Conservation (phyloP, 2,329 filamentous ascomycete species). For the Myriosclerotinia curreyana region DNA sequence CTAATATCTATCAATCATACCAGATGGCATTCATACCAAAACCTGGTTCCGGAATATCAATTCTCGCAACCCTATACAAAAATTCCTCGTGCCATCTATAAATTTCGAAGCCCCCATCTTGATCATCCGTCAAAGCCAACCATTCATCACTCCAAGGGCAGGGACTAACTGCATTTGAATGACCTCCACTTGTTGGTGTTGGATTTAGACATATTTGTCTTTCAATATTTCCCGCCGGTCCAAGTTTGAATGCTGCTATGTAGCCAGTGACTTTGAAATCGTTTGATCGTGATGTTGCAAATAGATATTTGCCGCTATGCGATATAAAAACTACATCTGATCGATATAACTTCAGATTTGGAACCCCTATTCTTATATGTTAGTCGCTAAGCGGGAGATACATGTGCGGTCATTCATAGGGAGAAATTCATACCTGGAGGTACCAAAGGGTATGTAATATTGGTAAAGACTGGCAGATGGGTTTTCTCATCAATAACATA, state of each 20-base stretch:
- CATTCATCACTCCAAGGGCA: conserved; percentile 84
- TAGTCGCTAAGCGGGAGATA: neutral
- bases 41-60: conserved; percentile 79
- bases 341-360: conserved; percentile 62
- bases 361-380: conserved; percentile 27
- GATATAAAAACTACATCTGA: conserved; percentile 79
- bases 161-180: conserved; percentile 83
- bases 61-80: conserved; percentile 70
- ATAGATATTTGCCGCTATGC: conserved; percentile 69
- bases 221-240: conserved; percentile 67
- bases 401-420: conserved; percentile 39
- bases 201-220: conserved; percentile 76
- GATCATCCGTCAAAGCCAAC: conserved; percentile 85
- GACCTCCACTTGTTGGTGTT: conserved; percentile 81
- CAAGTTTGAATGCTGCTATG: conserved; percentile 74
- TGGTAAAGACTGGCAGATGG: conserved; percentile 74
- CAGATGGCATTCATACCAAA: conserved; percentile 97
- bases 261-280: conserved; percentile 74
- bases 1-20: conserved; percentile 62
- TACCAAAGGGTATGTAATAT: conserved; percentile 73
- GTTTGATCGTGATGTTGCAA: conserved; percentile 81
- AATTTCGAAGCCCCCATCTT: conserved; percentile 83
- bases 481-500: conserved; percentile 75
- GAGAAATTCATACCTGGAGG: conserved; percentile 58
- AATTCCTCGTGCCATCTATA: conserved; percentile 85